Evolutionary conservation across 2,329 filamentous ascomycete species (phyloP).

Genomic region (Ophiostoma sp.): DNA sequence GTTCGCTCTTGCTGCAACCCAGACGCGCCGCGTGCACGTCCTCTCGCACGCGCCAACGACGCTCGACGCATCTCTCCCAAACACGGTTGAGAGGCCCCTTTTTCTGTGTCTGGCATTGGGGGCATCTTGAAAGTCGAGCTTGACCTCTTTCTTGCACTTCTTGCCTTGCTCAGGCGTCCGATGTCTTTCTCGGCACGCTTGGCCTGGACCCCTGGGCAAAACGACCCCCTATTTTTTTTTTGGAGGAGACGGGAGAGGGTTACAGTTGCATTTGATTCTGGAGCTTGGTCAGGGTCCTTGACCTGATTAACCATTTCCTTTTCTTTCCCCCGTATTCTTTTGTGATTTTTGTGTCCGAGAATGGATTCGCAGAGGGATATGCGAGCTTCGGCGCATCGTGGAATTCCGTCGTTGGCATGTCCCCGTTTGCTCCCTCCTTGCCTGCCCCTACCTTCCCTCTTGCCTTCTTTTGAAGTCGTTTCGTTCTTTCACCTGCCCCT

Average conservation of each 20-base stretch:
- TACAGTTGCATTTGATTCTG: background rate
- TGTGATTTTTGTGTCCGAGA: background rate
- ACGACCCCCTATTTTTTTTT: background rate
- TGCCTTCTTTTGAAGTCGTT: background rate
- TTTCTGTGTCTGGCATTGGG: conserved; percentile 1
- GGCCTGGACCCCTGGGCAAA: conserved; percentile 6
- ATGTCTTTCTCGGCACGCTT: conserved; percentile 15
- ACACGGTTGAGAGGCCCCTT: conserved; percentile 13
- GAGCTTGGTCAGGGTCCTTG: background rate
- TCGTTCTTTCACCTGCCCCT: background rate
- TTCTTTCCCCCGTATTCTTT: background rate
- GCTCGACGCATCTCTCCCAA: conserved; percentile 11
- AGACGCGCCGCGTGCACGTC: conserved; percentile 22
- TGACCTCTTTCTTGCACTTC: background rate
- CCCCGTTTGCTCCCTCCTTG: background rate
- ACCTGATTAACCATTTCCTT: background rate
- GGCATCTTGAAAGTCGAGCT: background rate
- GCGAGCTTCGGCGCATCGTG: conserved; percentile 11
- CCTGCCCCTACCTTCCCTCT: background rate
- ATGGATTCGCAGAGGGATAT: conserved; percentile 11
- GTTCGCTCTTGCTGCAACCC: conserved; percentile 9
- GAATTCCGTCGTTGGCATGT: conserved; percentile 12
- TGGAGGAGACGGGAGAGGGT: background rate
- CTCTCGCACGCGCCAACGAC: conserved; percentile 21
- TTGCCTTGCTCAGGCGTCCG: background rate